A percentile compares a stretch with the other conserved stretches of the same genome.
Conservation (phyloP, 345 rosid genomes). For the Corymbia maculata region DNA sequence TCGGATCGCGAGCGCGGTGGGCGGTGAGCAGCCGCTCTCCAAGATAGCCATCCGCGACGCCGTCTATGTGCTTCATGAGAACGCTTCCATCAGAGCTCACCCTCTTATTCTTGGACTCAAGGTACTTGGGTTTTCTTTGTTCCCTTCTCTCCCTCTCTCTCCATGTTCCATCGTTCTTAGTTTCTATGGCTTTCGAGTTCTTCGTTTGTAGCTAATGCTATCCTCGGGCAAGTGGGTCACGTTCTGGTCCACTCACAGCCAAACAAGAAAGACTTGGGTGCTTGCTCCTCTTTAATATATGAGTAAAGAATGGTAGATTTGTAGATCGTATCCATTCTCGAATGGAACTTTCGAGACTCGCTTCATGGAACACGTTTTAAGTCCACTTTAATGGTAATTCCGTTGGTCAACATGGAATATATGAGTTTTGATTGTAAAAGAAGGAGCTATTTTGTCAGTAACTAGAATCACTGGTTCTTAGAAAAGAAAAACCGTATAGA, state of each 20-base stretch:
- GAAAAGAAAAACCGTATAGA: background rate
- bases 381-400: background rate
- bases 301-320: background rate
- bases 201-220: background rate
- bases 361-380: background rate
- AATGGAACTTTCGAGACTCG: background rate
- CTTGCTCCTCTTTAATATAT: background rate
- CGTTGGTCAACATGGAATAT: background rate
- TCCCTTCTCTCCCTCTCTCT: background rate
- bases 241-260: background rate
- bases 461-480: background rate
- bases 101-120: slow-evolving; percentile 4
- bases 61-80: slow-evolving; percentile 3
- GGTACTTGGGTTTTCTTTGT: background rate
- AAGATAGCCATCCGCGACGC: slow-evolving; percentile 10
- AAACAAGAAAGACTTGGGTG: background rate
- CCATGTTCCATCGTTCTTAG: background rate
- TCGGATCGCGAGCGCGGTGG: background rate
- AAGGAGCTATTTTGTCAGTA: background rate
- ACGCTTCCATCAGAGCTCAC: slow-evolving; percentile 8
- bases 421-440: background rate
- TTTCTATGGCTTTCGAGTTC: background rate
- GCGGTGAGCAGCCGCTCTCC: slow-evolving; percentile 12
- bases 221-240: background rate
- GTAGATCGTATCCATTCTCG: background rate